Evolutionary conservation across 495 filamentous ascomycete species (phyloP).

Genomic region (Penicillium goetzii): DNA sequence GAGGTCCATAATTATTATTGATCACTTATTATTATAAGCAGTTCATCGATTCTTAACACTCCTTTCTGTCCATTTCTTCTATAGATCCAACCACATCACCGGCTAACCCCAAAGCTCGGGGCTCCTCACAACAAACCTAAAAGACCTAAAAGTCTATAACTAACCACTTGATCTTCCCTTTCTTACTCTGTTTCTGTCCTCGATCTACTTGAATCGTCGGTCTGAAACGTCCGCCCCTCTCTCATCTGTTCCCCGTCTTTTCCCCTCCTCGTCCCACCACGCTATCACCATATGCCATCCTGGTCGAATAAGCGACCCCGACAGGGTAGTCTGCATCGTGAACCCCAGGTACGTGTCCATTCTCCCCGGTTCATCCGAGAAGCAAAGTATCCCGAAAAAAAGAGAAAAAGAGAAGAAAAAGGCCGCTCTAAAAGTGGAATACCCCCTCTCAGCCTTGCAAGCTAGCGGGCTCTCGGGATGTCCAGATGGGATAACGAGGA

Average conservation of each 20-base stretch:
- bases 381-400: neutral
- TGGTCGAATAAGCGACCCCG: conserved; percentile 27
- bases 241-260: neutral
- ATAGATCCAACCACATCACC: neutral
- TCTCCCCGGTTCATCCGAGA: neutral
- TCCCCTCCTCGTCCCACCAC: neutral
- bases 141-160: neutral
- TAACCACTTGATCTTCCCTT: neutral
- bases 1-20: neutral
- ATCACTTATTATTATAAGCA: neutral
- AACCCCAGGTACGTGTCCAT: conserved; percentile 16
- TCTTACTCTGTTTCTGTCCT: neutral
- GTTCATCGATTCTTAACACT: neutral
- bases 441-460: neutral
- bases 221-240: neutral
- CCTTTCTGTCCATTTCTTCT: neutral
- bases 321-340: conserved; percentile 17
- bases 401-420: neutral
- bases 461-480: neutral
- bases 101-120: neutral
- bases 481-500: neutral
- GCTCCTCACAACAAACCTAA: neutral
- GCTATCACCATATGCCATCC: neutral
- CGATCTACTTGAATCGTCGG: neutral
- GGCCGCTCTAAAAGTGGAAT: neutral